Evolutionary conservation across 2,329 filamentous ascomycete genomes (phyloP), one percentile per base, ranked within the genome.

Genomic region (Xylaria sp.): DNA sequence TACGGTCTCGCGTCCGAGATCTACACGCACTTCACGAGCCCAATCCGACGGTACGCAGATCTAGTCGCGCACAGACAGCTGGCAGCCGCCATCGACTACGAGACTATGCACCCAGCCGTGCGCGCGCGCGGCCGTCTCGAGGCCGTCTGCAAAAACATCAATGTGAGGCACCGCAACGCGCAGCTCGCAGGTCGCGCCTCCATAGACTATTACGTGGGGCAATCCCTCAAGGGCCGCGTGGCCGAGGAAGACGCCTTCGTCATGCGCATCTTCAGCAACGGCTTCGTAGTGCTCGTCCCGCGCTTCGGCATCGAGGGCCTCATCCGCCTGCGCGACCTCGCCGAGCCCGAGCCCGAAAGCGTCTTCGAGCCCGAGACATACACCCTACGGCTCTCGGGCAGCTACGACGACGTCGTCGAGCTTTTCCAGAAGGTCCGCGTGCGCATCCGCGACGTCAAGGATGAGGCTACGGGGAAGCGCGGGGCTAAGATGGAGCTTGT

Each of bases 21-120:
- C 79, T 99, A 99, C 84, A 99, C 96, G 1, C 96, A 99, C 81
- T 99, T 99, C 82, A 99, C 96, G 0, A 97, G 93, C 3, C 97
- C 96, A 3, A 99, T 99, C 79, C 92, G 96, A 68, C 93, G 97
- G 36, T 99, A 99, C 79, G 95, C 95, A n/a, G 96, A 99, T 83
- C 88, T 99, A 2, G 90, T 97, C 65, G 95, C 94, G 5, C 95
- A 99, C 81, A 88, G 95, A 15, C 96, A 99, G 83, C 90, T 99
- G 62, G 95, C 96, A 0, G 95, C 96, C 10, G 94, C 96, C 36
- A 98, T 99, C 77, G 93, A 92, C 68, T 98, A 98, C 84, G 94
- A 94, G 83, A 85, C 91, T 48, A 86, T 96, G n/a, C 92, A 97
- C 78, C 87, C 93, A 8, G 91, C 90, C 56, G 88, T 97, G 67